Conservation (phyloP, 1,139 yeast species). For the Pichia sp. region DNA sequence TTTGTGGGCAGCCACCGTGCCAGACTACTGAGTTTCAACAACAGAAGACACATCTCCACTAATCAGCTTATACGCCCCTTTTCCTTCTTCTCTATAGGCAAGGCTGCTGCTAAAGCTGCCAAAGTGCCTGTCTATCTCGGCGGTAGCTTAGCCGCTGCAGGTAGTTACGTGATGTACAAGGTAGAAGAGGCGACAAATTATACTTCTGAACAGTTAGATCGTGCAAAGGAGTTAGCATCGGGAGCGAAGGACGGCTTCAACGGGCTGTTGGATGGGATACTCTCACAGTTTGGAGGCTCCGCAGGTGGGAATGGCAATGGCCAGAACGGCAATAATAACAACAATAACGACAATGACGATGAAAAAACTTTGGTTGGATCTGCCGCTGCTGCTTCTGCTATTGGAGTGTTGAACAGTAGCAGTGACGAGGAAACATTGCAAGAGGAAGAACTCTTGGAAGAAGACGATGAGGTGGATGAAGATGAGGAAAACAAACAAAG, state of each 20-base stretch:
- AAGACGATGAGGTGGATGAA: constrained; percentile 38
- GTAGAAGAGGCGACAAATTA: constrained; percentile 79
- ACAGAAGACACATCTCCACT: constrained; percentile 6
- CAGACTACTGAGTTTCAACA: constrained; percentile 1
- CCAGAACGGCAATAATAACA: constrained; percentile 26
- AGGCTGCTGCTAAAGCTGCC: constrained; percentile 51
- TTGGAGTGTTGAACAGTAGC: constrained; percentile 6
- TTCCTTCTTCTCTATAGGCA: constrained; percentile 43
- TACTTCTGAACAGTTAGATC: constrained; percentile 60
- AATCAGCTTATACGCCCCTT: constrained; percentile 22
- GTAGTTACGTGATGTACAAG: constrained; percentile 86
- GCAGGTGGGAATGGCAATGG: constrained; percentile 31
- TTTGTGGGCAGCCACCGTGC: constrained; percentile 9
- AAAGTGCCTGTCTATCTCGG: constrained; percentile 78
- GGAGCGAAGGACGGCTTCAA: constrained; percentile 43
- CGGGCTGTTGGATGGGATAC: constrained; percentile 35
- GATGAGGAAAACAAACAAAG: constrained; percentile 36
- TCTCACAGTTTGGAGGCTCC: constrained; percentile 22
- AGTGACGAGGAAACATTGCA: constrained; percentile 1
- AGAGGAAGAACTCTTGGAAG: constrained; percentile 18
- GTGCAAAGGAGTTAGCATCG: constrained; percentile 52
- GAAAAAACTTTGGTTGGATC: constrained; percentile 14
- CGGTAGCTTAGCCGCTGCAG: constrained; percentile 91
- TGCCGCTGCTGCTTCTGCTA: constrained; percentile 17
- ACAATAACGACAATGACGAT: constrained; percentile 20